Evolutionary conservation across 352 stramenopile genomes (phyloP).

Genomic region (Phytophthora hybrid): DNA sequence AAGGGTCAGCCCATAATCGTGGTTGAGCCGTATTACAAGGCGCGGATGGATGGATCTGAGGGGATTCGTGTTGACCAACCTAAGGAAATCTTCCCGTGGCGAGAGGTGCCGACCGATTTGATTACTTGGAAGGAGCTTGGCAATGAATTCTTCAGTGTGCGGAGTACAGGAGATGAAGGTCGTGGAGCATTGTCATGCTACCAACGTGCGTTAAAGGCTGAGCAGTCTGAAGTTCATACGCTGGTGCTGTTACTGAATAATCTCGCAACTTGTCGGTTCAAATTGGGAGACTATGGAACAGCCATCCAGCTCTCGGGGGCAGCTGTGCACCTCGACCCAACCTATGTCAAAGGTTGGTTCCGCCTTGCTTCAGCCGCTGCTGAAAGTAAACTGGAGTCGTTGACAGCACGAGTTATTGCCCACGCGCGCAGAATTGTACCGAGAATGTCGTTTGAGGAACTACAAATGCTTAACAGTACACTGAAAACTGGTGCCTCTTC

Average conservation of each 20-base stretch:
- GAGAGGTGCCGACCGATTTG: constrained; percentile 27
- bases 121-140: constrained; percentile 35
- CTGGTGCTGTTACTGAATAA: constrained; percentile 33
- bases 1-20: constrained; percentile 35
- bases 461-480: constrained; percentile 3
- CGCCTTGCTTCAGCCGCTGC: constrained; percentile 25
- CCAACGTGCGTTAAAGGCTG: constrained; percentile 21
- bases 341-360: constrained; percentile 36
- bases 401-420: constrained; percentile 9
- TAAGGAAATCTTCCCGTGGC: constrained; percentile 28
- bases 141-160: constrained; percentile 32
- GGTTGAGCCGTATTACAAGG: constrained; percentile 47
- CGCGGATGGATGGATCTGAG: constrained; percentile 27
- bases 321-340: constrained; percentile 26
- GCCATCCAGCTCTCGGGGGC: constrained; percentile 14
- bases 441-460: constrained; percentile 2
- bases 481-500: not conserved
- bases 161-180: constrained; percentile 18
- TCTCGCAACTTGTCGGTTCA: constrained; percentile 32
- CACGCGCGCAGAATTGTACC: constrained; percentile 8
- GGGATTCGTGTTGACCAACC: constrained; percentile 36
- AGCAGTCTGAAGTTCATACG: constrained; percentile 10
- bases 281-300: constrained; percentile 1
- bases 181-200: constrained; percentile 29
- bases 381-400: not conserved